A percentile compares a stretch with the other conserved stretches of the same genome.
Evolutionary conservation across 768 basidiomycete genomes (phyloP).

Genomic region (Phaeotremella fagi): DNA sequence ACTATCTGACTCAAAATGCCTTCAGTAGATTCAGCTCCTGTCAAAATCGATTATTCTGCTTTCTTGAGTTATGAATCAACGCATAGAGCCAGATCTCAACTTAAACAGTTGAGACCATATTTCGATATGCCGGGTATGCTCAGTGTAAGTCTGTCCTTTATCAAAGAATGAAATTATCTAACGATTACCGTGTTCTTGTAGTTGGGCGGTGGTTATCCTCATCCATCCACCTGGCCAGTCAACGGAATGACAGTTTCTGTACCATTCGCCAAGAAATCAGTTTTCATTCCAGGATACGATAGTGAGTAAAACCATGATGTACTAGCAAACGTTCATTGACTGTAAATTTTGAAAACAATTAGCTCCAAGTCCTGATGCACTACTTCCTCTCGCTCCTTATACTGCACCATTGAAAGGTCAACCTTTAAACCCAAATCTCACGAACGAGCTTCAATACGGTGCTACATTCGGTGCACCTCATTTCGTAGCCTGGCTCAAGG

Average conservation of each 20-base stretch:
- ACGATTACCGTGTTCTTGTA: not conserved
- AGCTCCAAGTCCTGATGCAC: conserved; percentile 4
- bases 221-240: conserved; percentile 38
- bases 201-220: conserved; percentile 38
- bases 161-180: not conserved
- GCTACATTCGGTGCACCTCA: conserved; percentile 27
- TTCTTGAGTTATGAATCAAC: conserved; percentile 21
- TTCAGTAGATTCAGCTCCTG: conserved; percentile 11
- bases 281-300: conserved; percentile 32
- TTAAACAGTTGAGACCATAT: conserved; percentile 29
- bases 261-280: conserved; percentile 32
- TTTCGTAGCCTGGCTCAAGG: conserved; percentile 26
- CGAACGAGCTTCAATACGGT: conserved; percentile 29
- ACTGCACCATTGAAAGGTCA: conserved; percentile 19
- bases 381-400: conserved; percentile 28
- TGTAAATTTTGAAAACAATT: not conserved
- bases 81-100: conserved; percentile 15
- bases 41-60: conserved; percentile 21
- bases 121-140: conserved; percentile 29
- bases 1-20: conserved; percentile 14
- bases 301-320: conserved; percentile 18
- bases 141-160: conserved; percentile 19
- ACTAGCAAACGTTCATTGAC: not conserved
- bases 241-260: conserved; percentile 39
- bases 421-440: conserved; percentile 24